Evolutionary conservation across 331 rosid species (phyloP), one percentile per base, ranked within the genome.

Genomic region (Ulmus americana): DNA sequence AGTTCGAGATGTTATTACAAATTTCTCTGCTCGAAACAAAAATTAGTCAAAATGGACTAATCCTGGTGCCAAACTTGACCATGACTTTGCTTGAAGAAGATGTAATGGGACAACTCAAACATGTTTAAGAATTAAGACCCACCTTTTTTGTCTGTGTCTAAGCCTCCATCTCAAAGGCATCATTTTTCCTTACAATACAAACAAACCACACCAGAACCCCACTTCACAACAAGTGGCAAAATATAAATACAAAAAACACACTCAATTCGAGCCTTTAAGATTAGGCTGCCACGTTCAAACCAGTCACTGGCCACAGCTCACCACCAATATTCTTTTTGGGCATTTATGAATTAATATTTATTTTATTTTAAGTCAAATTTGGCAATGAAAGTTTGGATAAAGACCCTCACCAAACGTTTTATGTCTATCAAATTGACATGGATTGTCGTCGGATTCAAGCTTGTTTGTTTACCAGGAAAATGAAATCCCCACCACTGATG

Each of bases 141-240:
- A 79, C 77, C 14, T 68, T 47, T 47, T 77, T 40, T 80, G 68
- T 46, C 75, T 52, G 67, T 69, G 82, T 69, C 73, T 69, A 49
- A 38, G 42, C 43, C 10, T 45, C 20, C 10, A 56, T 52, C 63
- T 60, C 44, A 22, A 22, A 20, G 59, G 61, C 64, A 78, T 80
- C 77, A 71, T 79, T 74, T 45, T 61, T 56, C 38, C 91, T 83
- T 81, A 74, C 84, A 59, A 69, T 76, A 45, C 75, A 85, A 83
- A 73, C 61, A 62, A 61, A 67, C 61, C 49, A n/a, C 13, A 71
- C 61, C 10, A 41, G 9, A 63, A 40, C n/a, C 59, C 51, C 72
- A 70, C 45, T 50, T 40, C 15, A 9, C 52, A 7, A 39, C 83
- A 74, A 78, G 65, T 69, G 59, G 60, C 71, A 45, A 59, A 2